These are phyloP conservation scores for Globisporangium alternatum DNA, from an alignment of 352 stramenopile genomes.

Conservation along the genomic window DNA sequence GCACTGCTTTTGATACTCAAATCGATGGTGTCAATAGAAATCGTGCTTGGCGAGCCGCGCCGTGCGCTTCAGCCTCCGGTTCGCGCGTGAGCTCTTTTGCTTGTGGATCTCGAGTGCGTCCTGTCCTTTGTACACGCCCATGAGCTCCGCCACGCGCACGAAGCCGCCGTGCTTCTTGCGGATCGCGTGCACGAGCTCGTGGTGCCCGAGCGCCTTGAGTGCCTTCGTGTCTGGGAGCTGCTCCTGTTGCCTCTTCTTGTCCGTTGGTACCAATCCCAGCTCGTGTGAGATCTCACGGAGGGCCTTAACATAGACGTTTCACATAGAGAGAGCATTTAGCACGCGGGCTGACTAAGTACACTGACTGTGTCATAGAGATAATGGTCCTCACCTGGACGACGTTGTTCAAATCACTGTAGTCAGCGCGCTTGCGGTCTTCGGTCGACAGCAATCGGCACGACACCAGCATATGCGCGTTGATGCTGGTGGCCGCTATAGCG, in stretches of 20 bases:
- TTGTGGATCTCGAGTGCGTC: constrained; percentile 62
- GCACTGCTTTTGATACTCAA: constrained; percentile 7
- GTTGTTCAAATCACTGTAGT: constrained; percentile 62
- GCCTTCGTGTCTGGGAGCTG: constrained; percentile 66
- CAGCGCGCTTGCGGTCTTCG: not conserved
- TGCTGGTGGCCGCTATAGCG: not conserved
- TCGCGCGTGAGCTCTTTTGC: constrained; percentile 58
- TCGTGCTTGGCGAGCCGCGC: constrained; percentile 56
- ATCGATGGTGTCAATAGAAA: constrained; percentile 42
- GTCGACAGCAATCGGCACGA: constrained; percentile 5
- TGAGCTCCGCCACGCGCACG: constrained; percentile 50
- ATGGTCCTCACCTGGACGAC: constrained; percentile 64
- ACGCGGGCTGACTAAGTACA: not conserved
- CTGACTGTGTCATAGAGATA: no score
- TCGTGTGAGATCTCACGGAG: constrained; percentile 57
- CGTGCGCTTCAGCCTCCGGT: constrained; percentile 58
- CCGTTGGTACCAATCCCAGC: constrained; percentile 29
- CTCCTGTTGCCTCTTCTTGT: constrained; percentile 7
- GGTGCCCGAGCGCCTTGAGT: constrained; percentile 66
- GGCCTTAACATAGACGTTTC: constrained; percentile 20
- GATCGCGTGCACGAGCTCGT: constrained; percentile 63
- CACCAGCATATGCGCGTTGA: not conserved
- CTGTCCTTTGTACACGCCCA: constrained; percentile 38
- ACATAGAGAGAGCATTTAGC: not conserved
- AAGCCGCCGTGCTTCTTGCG: constrained; percentile 84